phyloP scores from a whole-genome alignment of 495 filamentous ascomycete genomes.

The Usnea hakonensis region DNA sequence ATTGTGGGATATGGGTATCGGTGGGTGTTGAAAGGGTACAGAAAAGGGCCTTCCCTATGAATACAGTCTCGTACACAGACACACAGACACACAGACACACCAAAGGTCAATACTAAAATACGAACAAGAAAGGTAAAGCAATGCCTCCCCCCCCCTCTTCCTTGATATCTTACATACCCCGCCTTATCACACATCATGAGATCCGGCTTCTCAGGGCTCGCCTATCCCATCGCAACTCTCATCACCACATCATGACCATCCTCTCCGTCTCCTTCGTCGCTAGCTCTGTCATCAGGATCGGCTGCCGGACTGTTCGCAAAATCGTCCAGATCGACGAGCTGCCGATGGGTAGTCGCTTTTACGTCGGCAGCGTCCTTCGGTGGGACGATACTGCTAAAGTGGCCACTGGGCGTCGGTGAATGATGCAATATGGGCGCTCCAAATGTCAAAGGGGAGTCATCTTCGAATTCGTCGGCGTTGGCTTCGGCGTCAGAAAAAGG shows the following conservation, averaged over 20 bases:
- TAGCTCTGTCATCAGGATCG: slow-evolving; percentile 30
- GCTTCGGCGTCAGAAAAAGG: not conserved
- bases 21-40: too few relatives aligned
- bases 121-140: not conserved
- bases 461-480: slow-evolving; percentile 10
- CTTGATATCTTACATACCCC: not conserved
- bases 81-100: not conserved
- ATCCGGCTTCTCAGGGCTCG: too few relatives aligned
- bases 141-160: not conserved
- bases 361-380: not conserved
- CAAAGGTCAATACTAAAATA: not conserved
- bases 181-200: too few relatives aligned
- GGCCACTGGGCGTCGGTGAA: not conserved
- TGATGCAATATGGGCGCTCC: slow-evolving; percentile 3
- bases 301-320: slow-evolving; percentile 22
- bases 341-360: slow-evolving; percentile 7
- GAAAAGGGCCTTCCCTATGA: too few relatives aligned
- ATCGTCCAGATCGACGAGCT: slow-evolving; percentile 21
- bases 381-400: not conserved
- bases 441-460: slow-evolving; percentile 6
- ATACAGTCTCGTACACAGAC: not conserved
- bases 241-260: slow-evolving; percentile 32
- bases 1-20: too few relatives aligned
- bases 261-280: slow-evolving; percentile 9
- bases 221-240: slow-evolving; percentile 22